Conservation (phyloP, 257 asterid genomes). For the Solanum chiquidenum region DNA sequence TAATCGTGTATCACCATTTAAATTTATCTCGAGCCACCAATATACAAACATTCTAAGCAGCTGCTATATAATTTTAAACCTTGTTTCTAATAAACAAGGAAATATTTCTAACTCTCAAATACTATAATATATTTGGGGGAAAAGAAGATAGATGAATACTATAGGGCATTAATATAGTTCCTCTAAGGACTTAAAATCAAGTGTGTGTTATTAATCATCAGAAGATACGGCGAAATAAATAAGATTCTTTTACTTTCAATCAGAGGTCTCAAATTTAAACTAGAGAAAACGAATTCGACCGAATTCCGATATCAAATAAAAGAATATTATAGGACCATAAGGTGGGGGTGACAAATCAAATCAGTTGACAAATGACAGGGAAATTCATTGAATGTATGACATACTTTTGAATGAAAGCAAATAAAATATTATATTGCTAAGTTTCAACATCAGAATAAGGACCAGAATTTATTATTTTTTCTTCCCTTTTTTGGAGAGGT, state of each 20-base stretch:
- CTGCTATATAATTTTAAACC: neutral
- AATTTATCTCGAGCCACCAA: neutral
- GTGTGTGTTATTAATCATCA: neutral
- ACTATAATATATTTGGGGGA: neutral
- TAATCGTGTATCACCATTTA: neutral
- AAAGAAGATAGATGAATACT: neutral
- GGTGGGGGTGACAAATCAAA: neutral
- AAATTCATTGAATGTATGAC: neutral
- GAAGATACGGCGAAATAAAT: neutral
- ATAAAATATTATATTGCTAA: too few relatives aligned
- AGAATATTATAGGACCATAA: neutral
- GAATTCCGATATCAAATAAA: neutral
- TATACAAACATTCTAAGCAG: neutral
- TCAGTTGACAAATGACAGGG: neutral
- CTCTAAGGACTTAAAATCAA: neutral
- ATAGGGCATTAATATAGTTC: neutral
- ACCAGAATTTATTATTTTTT: neutral
- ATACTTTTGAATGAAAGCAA: neutral
- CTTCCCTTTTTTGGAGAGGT: neutral
- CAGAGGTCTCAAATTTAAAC: neutral
- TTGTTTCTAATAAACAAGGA: neutral
- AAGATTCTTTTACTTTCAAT: accelerated
- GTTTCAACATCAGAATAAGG: neutral
- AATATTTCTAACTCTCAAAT: neutral
- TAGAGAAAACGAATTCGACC: neutral